These are phyloP conservation scores for Tetrapyrgos nigripes DNA, from an alignment of 1,284 basidiomycete species.

Conservation along the genomic window DNA sequence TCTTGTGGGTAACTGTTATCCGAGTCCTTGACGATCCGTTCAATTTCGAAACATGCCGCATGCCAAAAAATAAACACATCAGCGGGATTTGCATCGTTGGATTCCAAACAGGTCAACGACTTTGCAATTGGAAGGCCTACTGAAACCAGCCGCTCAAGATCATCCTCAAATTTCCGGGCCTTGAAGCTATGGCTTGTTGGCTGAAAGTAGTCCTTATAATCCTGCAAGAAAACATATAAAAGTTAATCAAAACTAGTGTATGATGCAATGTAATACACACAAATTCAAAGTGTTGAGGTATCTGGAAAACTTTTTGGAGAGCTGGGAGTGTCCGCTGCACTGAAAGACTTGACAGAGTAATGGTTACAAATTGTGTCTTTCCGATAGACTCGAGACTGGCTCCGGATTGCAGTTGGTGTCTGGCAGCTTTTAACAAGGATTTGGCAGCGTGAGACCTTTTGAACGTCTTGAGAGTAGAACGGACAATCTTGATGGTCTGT, in stretches of 20 bases:
- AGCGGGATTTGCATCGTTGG: conserved; percentile 31
- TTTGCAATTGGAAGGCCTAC: conserved; percentile 27
- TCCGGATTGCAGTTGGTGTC: conserved; percentile 13
- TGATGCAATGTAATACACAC: neutral
- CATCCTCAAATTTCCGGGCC: conserved; percentile 32
- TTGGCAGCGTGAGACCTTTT: conserved; percentile 30
- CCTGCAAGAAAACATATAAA: no score
- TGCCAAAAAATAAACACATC: conserved; percentile 43
- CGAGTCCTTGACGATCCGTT: conserved; percentile 19
- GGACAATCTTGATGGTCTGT: conserved; percentile 25
- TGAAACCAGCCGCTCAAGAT: conserved; percentile 25
- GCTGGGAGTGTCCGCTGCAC: conserved; percentile 24
- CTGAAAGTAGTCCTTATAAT: no score
- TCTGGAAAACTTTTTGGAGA: conserved; percentile 23
- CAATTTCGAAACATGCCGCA: conserved; percentile 31
- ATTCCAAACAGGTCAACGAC: conserved; percentile 38
- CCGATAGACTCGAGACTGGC: conserved; percentile 35
- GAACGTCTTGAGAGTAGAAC: conserved; percentile 27
- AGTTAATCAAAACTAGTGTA: neutral
- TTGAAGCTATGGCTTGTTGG: neutral
- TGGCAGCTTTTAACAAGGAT: conserved; percentile 21
- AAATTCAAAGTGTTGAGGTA: conserved; percentile 11
- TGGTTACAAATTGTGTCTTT: conserved; percentile 35
- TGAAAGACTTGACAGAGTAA: conserved; percentile 23
- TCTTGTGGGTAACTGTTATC: conserved; percentile 18